Conservation (phyloP, 495 filamentous ascomycete genomes). For the Filosporella fistucella region DNA sequence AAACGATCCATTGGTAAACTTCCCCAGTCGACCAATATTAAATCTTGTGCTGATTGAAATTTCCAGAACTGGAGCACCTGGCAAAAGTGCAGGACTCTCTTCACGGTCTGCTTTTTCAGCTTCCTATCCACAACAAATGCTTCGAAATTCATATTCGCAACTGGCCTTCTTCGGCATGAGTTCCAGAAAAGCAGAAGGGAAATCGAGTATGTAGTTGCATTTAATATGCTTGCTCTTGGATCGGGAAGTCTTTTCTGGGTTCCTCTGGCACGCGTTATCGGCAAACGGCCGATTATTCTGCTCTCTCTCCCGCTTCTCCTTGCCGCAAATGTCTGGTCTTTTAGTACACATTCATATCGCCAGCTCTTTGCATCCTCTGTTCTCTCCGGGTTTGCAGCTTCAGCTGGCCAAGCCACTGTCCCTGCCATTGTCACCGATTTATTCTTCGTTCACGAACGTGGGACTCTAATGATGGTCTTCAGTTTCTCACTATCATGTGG, state of each 20-base stretch:
- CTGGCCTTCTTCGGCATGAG: too few species aligned
- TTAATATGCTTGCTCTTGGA: conserved; percentile 4
- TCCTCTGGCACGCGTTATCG: conserved; percentile 29
- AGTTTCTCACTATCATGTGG: too few species aligned
- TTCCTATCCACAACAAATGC: too few species aligned
- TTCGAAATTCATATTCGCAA: too few species aligned
- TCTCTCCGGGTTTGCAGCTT: conserved; percentile 31
- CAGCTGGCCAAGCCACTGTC: conserved; percentile 32
- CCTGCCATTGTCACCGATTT: conserved; percentile 36
- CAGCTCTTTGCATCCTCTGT: conserved; percentile 31
- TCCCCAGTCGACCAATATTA: too few species aligned
- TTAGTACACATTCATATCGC: conserved; percentile 23
- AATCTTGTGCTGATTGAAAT: too few species aligned
- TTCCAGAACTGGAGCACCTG: too few species aligned
- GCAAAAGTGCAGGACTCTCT: too few species aligned
- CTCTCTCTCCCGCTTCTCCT: conserved; percentile 30
- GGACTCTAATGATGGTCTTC: conserved; percentile 11
- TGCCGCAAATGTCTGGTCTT: conserved; percentile 29
- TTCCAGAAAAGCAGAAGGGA: too few species aligned
- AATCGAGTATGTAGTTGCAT: too few species aligned
- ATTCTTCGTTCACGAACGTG: conserved; percentile 38
- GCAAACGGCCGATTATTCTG: conserved; percentile 31
- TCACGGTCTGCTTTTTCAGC: too few species aligned
- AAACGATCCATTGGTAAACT: too few species aligned
- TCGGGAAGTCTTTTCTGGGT: conserved; percentile 28